Evolutionary conservation across 192 early-diverging fungal species (phyloP), one percentile per base, ranked within the genome.

Genomic region (Umbelopsis ramanniana): DNA sequence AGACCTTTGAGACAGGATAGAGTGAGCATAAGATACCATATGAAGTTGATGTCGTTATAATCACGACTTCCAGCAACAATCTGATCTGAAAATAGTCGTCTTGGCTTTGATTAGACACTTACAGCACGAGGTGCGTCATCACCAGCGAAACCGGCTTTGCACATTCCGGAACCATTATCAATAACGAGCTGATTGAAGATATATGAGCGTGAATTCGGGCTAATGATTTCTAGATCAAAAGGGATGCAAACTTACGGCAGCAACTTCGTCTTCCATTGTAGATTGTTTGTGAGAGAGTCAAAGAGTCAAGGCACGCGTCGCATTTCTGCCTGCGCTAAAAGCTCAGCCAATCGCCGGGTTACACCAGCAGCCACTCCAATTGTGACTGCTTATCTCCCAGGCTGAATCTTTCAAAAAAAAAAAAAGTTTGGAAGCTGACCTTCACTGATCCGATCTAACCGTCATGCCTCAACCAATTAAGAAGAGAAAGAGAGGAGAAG

Each of bases 91-190:
- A 43, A 68, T 47, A 38, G 22, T 40, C 23, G 14, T 40, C 22
- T 26, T 50, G 48, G 48, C 48, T 66, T n/a, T 15, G 67, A 43
- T 24, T 4, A 26, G 37, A 46, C 23, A 76, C 78, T 74, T 80
- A 93, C 95, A 77, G 93, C 93, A 76, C 92, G 92, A 38, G 93
- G 93, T 66, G 93, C 93, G 69, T 95, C 93, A 84, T 95, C 93
- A 76, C 93, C 93, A 76, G 93, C 93, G 81, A 95, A 95, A 80
- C 93, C 93, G 84, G 93, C 93, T 83, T 95, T 95, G 88, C 93
- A 95, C 93, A 95, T 95, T 79, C 93, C 92, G 79, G 93, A 95
- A 80, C 93, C 93, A 83, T 94, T 94, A 83, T 95, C 93, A 79
- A 95, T 93, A 76, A 94, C 93, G 80, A 93, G 82, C 86, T 87